phyloP scores from a whole-genome alignment of 441 rosid species.

The Erodium trifolium region DNA sequence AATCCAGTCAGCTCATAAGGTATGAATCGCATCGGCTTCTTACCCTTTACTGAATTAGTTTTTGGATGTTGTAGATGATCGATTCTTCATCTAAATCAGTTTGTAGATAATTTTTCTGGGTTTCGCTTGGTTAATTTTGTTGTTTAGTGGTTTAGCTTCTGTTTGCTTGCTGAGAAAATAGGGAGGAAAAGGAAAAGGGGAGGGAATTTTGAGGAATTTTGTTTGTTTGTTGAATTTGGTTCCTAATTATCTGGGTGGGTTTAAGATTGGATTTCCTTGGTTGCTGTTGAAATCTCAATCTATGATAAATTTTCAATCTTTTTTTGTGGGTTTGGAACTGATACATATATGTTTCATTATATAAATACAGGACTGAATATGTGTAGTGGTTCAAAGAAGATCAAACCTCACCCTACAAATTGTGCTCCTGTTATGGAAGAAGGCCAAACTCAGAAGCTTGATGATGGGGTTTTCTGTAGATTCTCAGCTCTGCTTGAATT shows the following conservation, averaged over 20 bases:
- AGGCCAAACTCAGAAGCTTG: slow-evolving; percentile 20
- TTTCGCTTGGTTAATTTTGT: background rate
- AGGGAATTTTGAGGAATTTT: background rate
- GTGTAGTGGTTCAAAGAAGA: slow-evolving; percentile 38
- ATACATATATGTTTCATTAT: background rate
- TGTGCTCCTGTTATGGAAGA: slow-evolving; percentile 28
- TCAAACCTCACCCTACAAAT: slow-evolving; percentile 23
- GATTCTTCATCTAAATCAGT: background rate
- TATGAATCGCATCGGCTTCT: background rate
- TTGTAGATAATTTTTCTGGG: background rate
- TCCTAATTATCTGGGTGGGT: background rate
- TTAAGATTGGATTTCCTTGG: background rate
- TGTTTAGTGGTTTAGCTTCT: no score
- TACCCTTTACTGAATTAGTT: background rate
- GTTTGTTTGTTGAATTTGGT: background rate
- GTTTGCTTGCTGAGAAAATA: background rate
- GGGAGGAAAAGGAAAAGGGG: background rate
- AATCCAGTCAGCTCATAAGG: background rate
- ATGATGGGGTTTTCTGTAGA: slow-evolving; percentile 24
- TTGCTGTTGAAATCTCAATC: background rate
- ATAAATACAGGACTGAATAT: slow-evolving; percentile 12
- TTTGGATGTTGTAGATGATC: background rate
- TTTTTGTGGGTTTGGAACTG: background rate
- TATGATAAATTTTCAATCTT: background rate
- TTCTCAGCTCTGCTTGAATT: slow-evolving; percentile 50